Base-by-base conservation (phyloP, 352 stramenopile genomes). In the Phytophthora podocarpi region DNA sequence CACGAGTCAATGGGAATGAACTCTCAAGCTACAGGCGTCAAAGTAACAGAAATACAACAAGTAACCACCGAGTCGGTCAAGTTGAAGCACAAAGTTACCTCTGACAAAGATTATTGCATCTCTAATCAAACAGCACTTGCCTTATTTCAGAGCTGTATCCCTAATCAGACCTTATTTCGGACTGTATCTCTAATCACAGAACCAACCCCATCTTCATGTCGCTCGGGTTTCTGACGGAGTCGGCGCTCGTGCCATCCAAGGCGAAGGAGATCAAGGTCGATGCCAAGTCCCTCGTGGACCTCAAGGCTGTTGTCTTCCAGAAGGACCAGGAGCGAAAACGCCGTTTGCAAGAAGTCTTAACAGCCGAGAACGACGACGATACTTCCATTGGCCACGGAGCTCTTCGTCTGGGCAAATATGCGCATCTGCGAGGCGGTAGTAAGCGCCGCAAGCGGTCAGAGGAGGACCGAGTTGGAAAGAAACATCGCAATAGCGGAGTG, bases 151-250 rank as follows among this genome's bases (percentile, higher is more conserved):
- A n/a, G n/a, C n/a, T n/a, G n/a, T n/a, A n/a, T n/a, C n/a, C n/a
- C n/a, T n/a, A n/a, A n/a, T n/a, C n/a, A n/a, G n/a, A n/a, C n/a
- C n/a, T n/a, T n/a, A n/a, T n/a, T n/a, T n/a, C n/a, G n/a, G n/a
- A n/a, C n/a, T n/a, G n/a, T n/a, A n/a, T n/a, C n/a, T n/a, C n/a
- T n/a, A n/a, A n/a, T n/a, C n/a, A n/a, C n/a, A n/a, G n/a, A n/a
- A n/a, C n/a, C n/a, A n/a, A n/a, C n/a, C n/a, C n/a, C n/a, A n/a
- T n/a, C n/a, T n/a, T 20, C 20, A 97, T 97, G 89, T 97, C 87
- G 61, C 79, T 97, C 8, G 90, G 90, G 39, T 97, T 97, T 70
- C 67, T 97, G n/a, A 97, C 90, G 3, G 89, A 97, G 80, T 96
- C 85, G 53, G 90, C 90, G 50, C 85, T 97, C 36, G 71, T 97